phyloP scores from a whole-genome alignment of 2,329 filamentous ascomycete genomes.

The Xenosphaeropsis pyriputrescens region DNA sequence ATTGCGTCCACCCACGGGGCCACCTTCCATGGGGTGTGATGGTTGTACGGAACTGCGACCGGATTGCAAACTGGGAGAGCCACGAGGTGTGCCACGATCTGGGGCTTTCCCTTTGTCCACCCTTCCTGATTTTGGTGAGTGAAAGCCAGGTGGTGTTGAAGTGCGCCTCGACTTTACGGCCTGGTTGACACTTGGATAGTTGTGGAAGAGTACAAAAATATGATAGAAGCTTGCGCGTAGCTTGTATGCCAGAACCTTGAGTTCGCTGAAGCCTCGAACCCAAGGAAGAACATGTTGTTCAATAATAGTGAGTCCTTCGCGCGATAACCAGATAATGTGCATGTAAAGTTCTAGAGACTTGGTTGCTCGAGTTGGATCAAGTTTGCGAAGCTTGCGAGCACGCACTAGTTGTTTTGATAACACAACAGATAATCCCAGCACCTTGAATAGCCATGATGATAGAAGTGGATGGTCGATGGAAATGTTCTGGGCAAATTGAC shows the following conservation, averaged over 20 bases:
- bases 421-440: slow-evolving; percentile 80
- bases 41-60: slow-evolving; percentile 17
- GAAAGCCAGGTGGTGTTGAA: slow-evolving; percentile 23
- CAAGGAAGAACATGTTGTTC: slow-evolving; percentile 80
- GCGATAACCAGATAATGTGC: slow-evolving; percentile 89
- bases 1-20: slow-evolving; percentile 27
- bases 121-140: slow-evolving; percentile 12
- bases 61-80: slow-evolving; percentile 6
- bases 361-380: slow-evolving; percentile 67
- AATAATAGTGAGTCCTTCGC: slow-evolving; percentile 78
- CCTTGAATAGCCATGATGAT: slow-evolving; percentile 73
- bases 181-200: slow-evolving; percentile 54
- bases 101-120: slow-evolving; percentile 15
- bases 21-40: slow-evolving; percentile 18
- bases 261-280: slow-evolving; percentile 63
- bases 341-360: slow-evolving; percentile 72
- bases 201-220: slow-evolving; percentile 93
- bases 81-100: slow-evolving; percentile 6
- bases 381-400: slow-evolving; percentile 67
- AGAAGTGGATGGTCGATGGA: slow-evolving; percentile 66
- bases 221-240: slow-evolving; percentile 90
- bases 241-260: slow-evolving; percentile 84
- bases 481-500: slow-evolving; percentile 70
- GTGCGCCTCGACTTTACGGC: slow-evolving; percentile 12
- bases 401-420: slow-evolving; percentile 72